Evolutionary conservation across 1,139 yeast species (phyloP).

Genomic region (Yamadazyma dushanensis): DNA sequence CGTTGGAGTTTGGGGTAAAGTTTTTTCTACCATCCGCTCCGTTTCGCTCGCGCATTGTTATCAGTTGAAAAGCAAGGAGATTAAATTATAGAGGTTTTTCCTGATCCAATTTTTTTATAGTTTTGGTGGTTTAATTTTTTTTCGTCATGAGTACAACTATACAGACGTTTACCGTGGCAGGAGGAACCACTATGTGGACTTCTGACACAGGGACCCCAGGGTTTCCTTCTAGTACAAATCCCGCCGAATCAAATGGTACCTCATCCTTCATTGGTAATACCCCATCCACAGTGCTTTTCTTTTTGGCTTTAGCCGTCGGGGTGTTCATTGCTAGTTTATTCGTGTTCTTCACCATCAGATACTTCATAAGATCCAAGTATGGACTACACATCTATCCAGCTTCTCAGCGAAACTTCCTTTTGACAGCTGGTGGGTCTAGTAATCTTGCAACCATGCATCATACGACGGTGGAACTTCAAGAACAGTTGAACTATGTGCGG

Average conservation of each 20-base stretch:
- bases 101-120: neutral
- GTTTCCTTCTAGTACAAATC: neutral
- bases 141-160: no score
- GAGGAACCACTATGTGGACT: no score
- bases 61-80: neutral
- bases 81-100: neutral
- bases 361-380: slow-evolving; percentile 54
- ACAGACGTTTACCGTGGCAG: neutral
- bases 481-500: slow-evolving; percentile 36
- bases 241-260: no score
- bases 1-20: slow-evolving; percentile 1
- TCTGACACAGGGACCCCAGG: no score
- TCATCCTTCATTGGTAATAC: slow-evolving; percentile 40
- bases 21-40: neutral
- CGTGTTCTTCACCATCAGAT: slow-evolving; percentile 58
- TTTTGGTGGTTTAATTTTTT: no score
- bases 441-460: slow-evolving; percentile 13
- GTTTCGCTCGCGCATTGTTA: neutral
- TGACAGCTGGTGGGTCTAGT: slow-evolving; percentile 7
- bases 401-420: slow-evolving; percentile 23
- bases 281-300: slow-evolving; percentile 63
- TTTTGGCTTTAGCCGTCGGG: slow-evolving; percentile 64
- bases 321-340: slow-evolving; percentile 54
- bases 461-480: slow-evolving; percentile 32
- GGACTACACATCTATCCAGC: slow-evolving; percentile 54